Conservation (phyloP, 192 early-diverging fungal species). For the Backusella parvicylindrica region DNA sequence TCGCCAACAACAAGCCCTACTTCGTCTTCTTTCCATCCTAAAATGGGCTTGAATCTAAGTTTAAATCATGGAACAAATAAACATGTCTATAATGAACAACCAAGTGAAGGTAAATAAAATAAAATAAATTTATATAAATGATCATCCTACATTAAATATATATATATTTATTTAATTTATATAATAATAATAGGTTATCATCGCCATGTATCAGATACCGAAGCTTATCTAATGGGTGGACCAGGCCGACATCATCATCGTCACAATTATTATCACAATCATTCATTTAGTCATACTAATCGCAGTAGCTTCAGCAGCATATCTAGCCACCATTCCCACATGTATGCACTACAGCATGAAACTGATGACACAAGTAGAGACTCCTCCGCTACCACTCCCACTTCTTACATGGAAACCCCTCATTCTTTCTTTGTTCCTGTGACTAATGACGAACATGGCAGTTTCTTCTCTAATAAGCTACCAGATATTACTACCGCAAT, state of each 20-base stretch:
- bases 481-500: constrained; percentile 1
- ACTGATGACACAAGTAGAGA: constrained; percentile 4
- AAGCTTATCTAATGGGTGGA: background rate
- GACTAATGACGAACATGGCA: background rate
- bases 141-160: background rate
- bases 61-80: background rate
- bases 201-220: background rate
- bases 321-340: constrained; percentile 6
- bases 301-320: constrained; percentile 6
- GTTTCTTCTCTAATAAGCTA: constrained; percentile 6
- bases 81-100: background rate
- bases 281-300: constrained; percentile 3
- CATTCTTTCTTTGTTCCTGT: background rate
- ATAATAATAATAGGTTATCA: background rate
- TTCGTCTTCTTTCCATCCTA: background rate
- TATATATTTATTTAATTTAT: background rate
- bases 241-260: background rate
- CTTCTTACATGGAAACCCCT: background rate
- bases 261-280: background rate
- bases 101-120: background rate
- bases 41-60: background rate
- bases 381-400: background rate
- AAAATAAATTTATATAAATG: background rate
- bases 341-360: background rate
- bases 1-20: background rate